Base-by-base conservation (phyloP, 1,284 basidiomycete genomes). In the Puccinia triticina region DNA sequence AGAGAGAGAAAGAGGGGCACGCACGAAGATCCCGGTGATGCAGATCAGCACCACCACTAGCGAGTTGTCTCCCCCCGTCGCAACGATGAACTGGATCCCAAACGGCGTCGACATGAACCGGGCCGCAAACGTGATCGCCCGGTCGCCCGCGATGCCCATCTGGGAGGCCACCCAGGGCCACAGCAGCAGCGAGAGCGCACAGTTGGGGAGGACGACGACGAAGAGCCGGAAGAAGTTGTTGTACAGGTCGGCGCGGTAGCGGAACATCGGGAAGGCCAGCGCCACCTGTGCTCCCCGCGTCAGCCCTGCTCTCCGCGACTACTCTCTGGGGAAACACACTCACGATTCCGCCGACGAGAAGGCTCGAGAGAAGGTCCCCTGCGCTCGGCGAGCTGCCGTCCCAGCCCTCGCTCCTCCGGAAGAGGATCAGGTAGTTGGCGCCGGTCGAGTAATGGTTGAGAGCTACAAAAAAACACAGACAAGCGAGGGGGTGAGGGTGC, bases 91-190 rank as follows among this genome's bases (percentile, higher is more conserved):
- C 26, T 82, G 71, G 61, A 82, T 82, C 21, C 71, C 79, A 55
- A 82, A 82, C 18, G 79, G 79, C 0, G 79, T 82, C 46, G 79
- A 82, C 79, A 82, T 82, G 69, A 82, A 82, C 23, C 79, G 53
- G 14, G 57, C 79, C 5, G 79, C 69, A 75, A 82, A 82, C 1
- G 79, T 75, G 55, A 82, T 82, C 1, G 66, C 79, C 29, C 72
- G 71, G 23, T 75, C 72, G n/a, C 79, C 79, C 0, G 50, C 59
- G 37, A 82, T 82, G 10, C 79, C 79, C 69, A 82, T 82, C 14
- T 46, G 43, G 11, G 53, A 43, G 12, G 71, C 79, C n/a, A 82
- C 34, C 43, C 69, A 82, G n/a, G 71, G 72, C 79, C 79, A 82
- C n/a, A 82, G 75, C 2, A 82, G 43, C 12, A 82, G 46, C 12